A percentile compares a stretch with the other conserved stretches of the same genome.
These are phyloP conservation scores for Debaryomycetaceae sp. DNA, from an alignment of 1,139 yeast species.

Conservation along the genomic window DNA sequence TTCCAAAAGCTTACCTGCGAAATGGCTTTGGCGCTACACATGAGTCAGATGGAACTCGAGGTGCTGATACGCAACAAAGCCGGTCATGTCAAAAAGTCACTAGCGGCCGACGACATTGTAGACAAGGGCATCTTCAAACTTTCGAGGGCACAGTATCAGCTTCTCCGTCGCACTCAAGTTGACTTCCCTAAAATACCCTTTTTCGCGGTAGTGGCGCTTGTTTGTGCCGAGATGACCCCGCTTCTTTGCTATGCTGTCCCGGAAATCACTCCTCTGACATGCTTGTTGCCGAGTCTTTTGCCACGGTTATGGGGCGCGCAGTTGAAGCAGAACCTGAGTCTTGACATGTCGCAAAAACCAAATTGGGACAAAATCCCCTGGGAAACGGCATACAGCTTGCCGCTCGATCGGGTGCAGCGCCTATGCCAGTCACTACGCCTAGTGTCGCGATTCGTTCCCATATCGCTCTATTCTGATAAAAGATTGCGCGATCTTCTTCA, in stretches of 20 bases:
- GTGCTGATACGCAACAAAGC: slow-evolving; percentile 7
- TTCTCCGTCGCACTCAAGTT: slow-evolving; percentile 43
- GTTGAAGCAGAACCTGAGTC: slow-evolving; percentile 2
- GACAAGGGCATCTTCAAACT: slow-evolving; percentile 19
- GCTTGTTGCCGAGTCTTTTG: slow-evolving; percentile 44
- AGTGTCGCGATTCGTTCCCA: slow-evolving; percentile 30
- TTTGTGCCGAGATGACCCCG: slow-evolving; percentile 59
- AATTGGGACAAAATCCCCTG: slow-evolving; percentile 1
- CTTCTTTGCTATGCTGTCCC: slow-evolving; percentile 49
- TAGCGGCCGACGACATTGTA: background rate
- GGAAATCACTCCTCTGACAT: slow-evolving; percentile 57
- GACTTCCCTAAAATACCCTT: slow-evolving; percentile 54
- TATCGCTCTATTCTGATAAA: slow-evolving; percentile 23
- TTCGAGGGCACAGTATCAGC: slow-evolving; percentile 44
- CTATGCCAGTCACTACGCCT: slow-evolving; percentile 27
- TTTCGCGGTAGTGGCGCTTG: slow-evolving; percentile 45
- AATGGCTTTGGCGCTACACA: slow-evolving; percentile 27
- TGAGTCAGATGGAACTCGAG: slow-evolving; percentile 17
- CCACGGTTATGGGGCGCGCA: slow-evolving; percentile 24
- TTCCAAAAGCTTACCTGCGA: slow-evolving; percentile 19
- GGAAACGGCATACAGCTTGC: slow-evolving; percentile 35
- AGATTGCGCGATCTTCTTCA: slow-evolving; percentile 28
- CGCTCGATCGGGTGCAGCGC: slow-evolving; percentile 20
- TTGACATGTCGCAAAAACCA: slow-evolving; percentile 1
- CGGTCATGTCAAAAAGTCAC: slow-evolving; percentile 8